Base-by-base conservation (phyloP, 805 yeast genomes). In the Nakazawaea siamensis region DNA sequence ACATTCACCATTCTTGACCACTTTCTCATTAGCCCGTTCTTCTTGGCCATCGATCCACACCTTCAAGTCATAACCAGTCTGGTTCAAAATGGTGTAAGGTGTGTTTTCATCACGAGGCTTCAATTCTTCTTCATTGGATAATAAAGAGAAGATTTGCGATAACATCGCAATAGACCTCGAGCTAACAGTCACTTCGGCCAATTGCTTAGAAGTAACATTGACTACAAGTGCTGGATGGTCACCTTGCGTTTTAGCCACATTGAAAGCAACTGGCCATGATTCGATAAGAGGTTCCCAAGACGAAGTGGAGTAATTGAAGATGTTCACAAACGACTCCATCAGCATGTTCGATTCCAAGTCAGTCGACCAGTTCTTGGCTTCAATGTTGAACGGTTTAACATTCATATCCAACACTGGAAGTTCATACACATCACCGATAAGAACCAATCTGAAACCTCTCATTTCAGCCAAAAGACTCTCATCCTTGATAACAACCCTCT, bases 231-330 rank as follows among this genome's bases (percentile, higher is more conserved):
- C 65, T 11, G 62, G 64, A 6, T 9, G 27, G 11, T 35, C 17
- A 10, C 13, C 31, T 10, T 12, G 19, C 1, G 50, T 40, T 0
- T 58, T 57, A 35, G 70, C 72, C 2, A 81, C 73, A 51, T 82
- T 85, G 10, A 84, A 57, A 0, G 85, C 76, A 33, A 90, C 63
- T 5, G 85, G 79, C 83, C 95, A 82, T 0, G 90, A 80, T 49
- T 92, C 98, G 33, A 92, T 54, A 30, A 92, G 61, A 0, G 98
- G 97, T 49, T 92, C 97, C 97, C 98, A 88, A 0, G 86, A 72
- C 3, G 96, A 87, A 42, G 82, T 75, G 0, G 96, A 73, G 53
- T 88, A 88, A 53, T 87, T 87, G 64, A 82, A 88, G 15, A 85
- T 73, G 54, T 85, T 87, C 8, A 82, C 70, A 41, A 62, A 71